A percentile compares a stretch with the other conserved stretches of the same genome.
These are phyloP conservation scores for Venturia effusa DNA, from an alignment of 2,329 filamentous ascomycete species.

Conservation along the genomic window DNA sequence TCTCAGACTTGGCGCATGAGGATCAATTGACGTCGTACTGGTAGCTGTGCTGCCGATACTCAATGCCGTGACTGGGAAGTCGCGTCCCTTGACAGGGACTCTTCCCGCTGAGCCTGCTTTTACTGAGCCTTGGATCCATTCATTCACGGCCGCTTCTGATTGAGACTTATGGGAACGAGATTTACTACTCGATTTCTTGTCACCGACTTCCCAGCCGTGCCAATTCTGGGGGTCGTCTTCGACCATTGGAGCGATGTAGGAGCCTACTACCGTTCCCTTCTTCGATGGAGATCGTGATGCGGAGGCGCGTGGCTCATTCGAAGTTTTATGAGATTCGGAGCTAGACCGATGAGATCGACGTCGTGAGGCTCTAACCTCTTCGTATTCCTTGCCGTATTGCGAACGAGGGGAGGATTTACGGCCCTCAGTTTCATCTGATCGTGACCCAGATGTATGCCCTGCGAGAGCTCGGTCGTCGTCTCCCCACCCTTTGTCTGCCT, in stretches of 20 bases:
- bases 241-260: constrained; percentile 5
- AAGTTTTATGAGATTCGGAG: not conserved
- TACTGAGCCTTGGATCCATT: not conserved
- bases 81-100: not conserved
- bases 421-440: not conserved
- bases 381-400: not conserved
- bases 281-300: not conserved
- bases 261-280: not conserved
- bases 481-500: not conserved
- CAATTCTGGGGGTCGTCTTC: constrained; percentile 8
- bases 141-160: not conserved
- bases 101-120: not conserved
- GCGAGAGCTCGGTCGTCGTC: not conserved
- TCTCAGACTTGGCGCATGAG: not conserved
- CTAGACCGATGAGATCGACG: not conserved
- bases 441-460: not conserved
- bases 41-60: not conserved
- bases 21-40: constrained; percentile 2
- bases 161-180: not conserved
- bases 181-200: not conserved
- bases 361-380: not conserved
- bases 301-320: not conserved
- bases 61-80: not conserved
- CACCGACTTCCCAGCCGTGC: not conserved
- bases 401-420: not conserved